These are phyloP conservation scores for Phaeomoniella chlamydospora DNA, from an alignment of 2,329 filamentous ascomycete species.

Conservation along the genomic window DNA sequence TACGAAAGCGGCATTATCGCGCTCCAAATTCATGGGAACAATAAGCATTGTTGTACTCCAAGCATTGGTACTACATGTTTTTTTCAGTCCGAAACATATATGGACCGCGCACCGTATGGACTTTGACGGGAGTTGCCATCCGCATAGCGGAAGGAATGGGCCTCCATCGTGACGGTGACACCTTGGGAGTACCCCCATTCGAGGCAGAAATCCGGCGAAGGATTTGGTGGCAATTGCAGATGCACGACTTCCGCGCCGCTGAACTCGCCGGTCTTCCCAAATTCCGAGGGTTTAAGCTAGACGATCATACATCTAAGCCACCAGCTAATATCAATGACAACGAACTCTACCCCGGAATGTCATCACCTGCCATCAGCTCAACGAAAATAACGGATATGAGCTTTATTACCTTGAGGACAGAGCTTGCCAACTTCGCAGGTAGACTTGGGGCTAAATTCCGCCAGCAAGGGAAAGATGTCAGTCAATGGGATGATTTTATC, in stretches of 20 bases:
- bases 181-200: conserved; percentile 42
- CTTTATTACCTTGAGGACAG: conserved; percentile 4
- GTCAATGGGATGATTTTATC: conserved; percentile 1
- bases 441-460: background rate
- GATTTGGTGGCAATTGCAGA: conserved; percentile 48
- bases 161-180: conserved; percentile 46
- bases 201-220: conserved; percentile 54
- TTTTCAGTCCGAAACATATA: conserved; percentile 43
- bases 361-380: conserved; percentile 3
- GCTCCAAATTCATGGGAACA: conserved; percentile 9
- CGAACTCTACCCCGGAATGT: conserved; percentile 34
- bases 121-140: conserved; percentile 45
- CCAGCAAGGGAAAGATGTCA: conserved; percentile 1
- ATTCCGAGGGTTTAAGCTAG: conserved; percentile 9
- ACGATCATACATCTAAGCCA: conserved; percentile 13
- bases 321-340: conserved; percentile 46
- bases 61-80: conserved; percentile 42
- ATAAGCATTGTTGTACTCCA: conserved; percentile 43
- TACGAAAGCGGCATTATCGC: conserved; percentile 10
- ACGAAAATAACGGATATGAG: conserved; percentile 7
- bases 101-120: conserved; percentile 45
- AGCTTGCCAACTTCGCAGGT: conserved; percentile 5
- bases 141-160: conserved; percentile 56
- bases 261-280: conserved; percentile 12
- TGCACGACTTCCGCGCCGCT: conserved; percentile 14